A percentile compares a stretch with the other conserved stretches of the same genome.
Evolutionary conservation across 1,284 basidiomycete genomes (phyloP).

Genomic region (Lentinula novae-zelandiae): DNA sequence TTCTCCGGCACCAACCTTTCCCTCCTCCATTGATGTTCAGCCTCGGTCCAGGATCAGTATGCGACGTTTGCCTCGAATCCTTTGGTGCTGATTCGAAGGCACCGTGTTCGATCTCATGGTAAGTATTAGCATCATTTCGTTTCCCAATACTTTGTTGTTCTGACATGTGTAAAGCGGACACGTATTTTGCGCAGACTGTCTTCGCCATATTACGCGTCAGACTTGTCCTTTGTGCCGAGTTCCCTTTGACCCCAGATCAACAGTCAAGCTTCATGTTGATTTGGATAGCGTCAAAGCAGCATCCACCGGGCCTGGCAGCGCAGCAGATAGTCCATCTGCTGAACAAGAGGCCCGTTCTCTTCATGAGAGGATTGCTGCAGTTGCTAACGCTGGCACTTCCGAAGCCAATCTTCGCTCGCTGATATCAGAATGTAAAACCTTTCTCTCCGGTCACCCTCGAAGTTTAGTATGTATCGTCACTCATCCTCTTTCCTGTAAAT

Average conservation of each 20-base stretch:
- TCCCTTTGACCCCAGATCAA: conserved; percentile 32
- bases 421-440: conserved; percentile 36
- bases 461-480: conserved; percentile 26
- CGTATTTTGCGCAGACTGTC: conserved; percentile 29
- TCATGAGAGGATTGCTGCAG: conserved; percentile 33
- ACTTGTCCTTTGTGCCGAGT: conserved; percentile 56
- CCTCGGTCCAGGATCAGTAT: conserved; percentile 42
- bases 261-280: conserved; percentile 44
- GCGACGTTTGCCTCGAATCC: conserved; percentile 51
- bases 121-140: not conserved
- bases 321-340: not conserved
- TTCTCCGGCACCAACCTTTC: conserved; percentile 15
- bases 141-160: not conserved
- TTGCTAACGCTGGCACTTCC: conserved; percentile 37
- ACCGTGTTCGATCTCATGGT: conserved; percentile 44
- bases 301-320: conserved; percentile 11
- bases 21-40: conserved; percentile 40
- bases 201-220: conserved; percentile 40
- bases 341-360: conserved; percentile 34
- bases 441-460: conserved; percentile 33
- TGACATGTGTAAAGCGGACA: not conserved
- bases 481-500: conserved; percentile 8
- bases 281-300: conserved; percentile 24
- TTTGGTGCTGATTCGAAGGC: conserved; percentile 37
- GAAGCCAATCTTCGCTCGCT: conserved; percentile 36